Evolutionary conservation across 164 flowering plant genomes (phyloP), one percentile per base, ranked within the genome.

Genomic region (Nymphaea colorata): DNA sequence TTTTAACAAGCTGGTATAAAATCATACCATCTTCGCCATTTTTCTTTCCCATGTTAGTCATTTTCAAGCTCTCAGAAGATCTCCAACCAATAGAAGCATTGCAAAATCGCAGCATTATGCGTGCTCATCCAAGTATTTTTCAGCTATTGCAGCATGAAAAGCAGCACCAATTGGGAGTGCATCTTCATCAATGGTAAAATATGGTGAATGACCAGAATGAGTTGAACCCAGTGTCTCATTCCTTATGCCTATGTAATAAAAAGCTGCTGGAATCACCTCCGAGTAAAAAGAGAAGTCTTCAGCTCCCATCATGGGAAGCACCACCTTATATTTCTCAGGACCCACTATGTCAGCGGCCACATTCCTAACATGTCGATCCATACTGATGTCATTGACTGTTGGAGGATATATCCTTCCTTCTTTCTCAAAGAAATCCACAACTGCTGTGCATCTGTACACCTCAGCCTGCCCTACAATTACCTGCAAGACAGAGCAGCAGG

Each of bases 261-360:
- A 91, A 2, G 86, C 87, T 2, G 93, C 81, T 0, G 98, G 98
- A 18, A 91, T 73, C n/a, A 70, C 76, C 72, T 86, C 76, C 0
- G 95, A 73, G 76, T 84, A 94, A 77, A 94, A 94, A n/a, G 97
- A 82, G 81, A 94, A 94, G 76, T 94, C 98, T 79, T 94, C 98
- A 0, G 96, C 84, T 0, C 96, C 98, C 97, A 94, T 91, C 76
- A 86, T 73, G 6, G 87, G 89, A 10, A 74, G 76, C 3, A 83
- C 87, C 36, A 79, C 82, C 68, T 69, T 70, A 71, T 82, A 87
- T 44, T 83, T 83, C 15, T 69, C 55, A 3, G 79, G 68, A 8
- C 97, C 98, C 42, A 89, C 51, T 71, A 91, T 65, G 44, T 85
- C 88, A 3, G 61, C 55, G 3, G 86, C 86, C 43, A 85, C 90